Evolutionary conservation across 2,329 filamentous ascomycete genomes (phyloP).

Genomic region (Sporothrix inflata): DNA sequence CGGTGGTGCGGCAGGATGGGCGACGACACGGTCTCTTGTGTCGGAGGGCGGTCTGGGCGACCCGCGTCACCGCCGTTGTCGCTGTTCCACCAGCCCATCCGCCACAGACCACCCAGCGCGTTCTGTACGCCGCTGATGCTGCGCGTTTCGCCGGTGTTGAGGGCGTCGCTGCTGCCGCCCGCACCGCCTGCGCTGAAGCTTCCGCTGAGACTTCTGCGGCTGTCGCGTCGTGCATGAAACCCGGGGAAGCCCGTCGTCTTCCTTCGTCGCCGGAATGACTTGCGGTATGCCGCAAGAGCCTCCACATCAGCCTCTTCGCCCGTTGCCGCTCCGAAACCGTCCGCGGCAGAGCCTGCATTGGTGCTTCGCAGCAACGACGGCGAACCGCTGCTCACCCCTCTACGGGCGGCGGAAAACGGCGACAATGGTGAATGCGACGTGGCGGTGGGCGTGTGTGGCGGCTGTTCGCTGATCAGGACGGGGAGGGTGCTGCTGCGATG

Average conservation of each 20-base stretch:
- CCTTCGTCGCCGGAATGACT: conserved; percentile 50
- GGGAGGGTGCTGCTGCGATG: conserved; percentile 56
- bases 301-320: conserved; percentile 35
- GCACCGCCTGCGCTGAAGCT: conserved; percentile 15
- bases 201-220: conserved; percentile 40
- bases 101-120: conserved; percentile 56
- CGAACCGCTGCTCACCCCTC: conserved; percentile 40
- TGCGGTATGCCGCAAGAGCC: conserved; percentile 29
- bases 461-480: conserved; percentile 43
- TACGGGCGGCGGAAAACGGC: conserved; percentile 40
- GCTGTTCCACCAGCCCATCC: conserved; percentile 58
- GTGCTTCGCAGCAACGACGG: conserved; percentile 28
- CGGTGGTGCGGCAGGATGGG: background rate
- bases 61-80: conserved; percentile 28
- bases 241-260: conserved; percentile 66
- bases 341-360: conserved; percentile 31
- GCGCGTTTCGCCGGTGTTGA: conserved; percentile 25
- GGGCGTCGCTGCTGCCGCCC: background rate
- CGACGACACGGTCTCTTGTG: conserved; percentile 3
- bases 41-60: conserved; percentile 5
- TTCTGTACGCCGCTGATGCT: conserved; percentile 49
- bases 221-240: conserved; percentile 57
- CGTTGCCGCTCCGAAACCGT: conserved; percentile 31
- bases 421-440: conserved; percentile 25
- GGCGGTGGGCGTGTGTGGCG: background rate